Evolutionary conservation across 1,139 yeast species (phyloP).

Genomic region (Geotrichum reessii): DNA sequence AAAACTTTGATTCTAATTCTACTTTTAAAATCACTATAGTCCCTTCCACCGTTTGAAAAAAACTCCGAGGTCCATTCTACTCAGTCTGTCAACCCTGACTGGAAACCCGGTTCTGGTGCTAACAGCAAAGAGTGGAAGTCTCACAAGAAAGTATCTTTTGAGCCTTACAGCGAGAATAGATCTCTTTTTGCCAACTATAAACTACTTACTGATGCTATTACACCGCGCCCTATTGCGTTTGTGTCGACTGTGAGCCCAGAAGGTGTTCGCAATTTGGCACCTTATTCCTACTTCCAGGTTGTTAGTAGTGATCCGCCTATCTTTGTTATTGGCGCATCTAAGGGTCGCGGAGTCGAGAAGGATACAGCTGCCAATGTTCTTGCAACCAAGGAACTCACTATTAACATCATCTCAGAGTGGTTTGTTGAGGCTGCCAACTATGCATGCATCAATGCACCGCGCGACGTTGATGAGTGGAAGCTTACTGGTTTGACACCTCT

Average conservation of each 20-base stretch:
- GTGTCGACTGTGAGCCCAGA: slow-evolving; percentile 43
- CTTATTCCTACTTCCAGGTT: slow-evolving; percentile 52
- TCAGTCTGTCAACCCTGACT: slow-evolving; percentile 28
- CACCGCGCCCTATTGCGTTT: slow-evolving; percentile 59
- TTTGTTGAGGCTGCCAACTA: slow-evolving; percentile 58
- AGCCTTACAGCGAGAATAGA: slow-evolving; percentile 47
- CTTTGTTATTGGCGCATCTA: slow-evolving; percentile 47
- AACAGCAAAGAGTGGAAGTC: slow-evolving; percentile 35
- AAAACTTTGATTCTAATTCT: neutral
- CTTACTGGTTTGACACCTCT: slow-evolving; percentile 50
- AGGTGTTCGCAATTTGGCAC: slow-evolving; percentile 51
- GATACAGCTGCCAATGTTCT: slow-evolving; percentile 48
- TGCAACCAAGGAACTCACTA: slow-evolving; percentile 51
- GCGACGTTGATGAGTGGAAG: slow-evolving; percentile 51
- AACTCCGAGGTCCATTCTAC: slow-evolving; percentile 23
- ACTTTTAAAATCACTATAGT: neutral
- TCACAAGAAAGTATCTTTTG: slow-evolving; percentile 44
- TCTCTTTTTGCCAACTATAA: slow-evolving; percentile 45
- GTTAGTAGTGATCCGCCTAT: slow-evolving; percentile 55
- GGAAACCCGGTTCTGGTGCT: slow-evolving; percentile 52
- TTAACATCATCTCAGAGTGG: slow-evolving; percentile 59
- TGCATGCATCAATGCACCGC: slow-evolving; percentile 46
- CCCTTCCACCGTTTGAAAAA: slow-evolving; percentile 26
- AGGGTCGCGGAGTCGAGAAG: slow-evolving; percentile 40
- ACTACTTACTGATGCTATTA: slow-evolving; percentile 45